Evolutionary conservation across 2,329 filamentous ascomycete genomes (phyloP), one percentile per base, ranked within the genome.

Genomic region (Epicoccum nigrum): DNA sequence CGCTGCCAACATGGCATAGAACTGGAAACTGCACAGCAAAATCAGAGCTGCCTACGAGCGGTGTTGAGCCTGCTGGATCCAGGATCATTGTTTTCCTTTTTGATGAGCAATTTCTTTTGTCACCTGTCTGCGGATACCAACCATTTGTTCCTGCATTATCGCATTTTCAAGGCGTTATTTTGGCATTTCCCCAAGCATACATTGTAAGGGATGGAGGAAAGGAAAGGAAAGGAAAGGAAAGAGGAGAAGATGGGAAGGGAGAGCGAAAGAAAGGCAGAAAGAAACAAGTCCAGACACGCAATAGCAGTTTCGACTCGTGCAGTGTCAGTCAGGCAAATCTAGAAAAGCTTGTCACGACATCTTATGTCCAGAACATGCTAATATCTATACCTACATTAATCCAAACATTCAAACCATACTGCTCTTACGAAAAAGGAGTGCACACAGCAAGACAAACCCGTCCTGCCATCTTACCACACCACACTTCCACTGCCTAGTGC

Each of bases 1-100:
- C 41, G 62, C 50, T 2, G 59, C 62, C 41, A 60, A 57, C 44
- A 63, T 65, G 53, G 67, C 63, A 31, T 70, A 57, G 20, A 12
- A 12, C 5, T 8, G 4, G n/a, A n/a, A n/a, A n/a, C 11, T n/a
- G 9, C 12, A 27, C 23, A 27, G 23, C 23, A 27, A 27, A 6
- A 27, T 11, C 23, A 27, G 6, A 27, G 23, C 11, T 27, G 23
- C 11, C 23, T 27, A 11, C 23, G 23, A 35, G 32, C 6, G 32
- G 6, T 8, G 9, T 21, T 23, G 11, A 37, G 25, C 25, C 43
- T 48, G 50, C 44, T 40, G 50, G 50, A 35, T 17, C 19, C 44
- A 47, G 50, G 50, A 27, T 9, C 44, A 32, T 28, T 15, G 39
- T 52, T 28, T 48, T 40, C 13, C 21, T 45, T 54, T 35, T 38